Evolutionary conservation across 2,329 filamentous ascomycete species (phyloP).

Genomic region (Didymella lethalis): DNA sequence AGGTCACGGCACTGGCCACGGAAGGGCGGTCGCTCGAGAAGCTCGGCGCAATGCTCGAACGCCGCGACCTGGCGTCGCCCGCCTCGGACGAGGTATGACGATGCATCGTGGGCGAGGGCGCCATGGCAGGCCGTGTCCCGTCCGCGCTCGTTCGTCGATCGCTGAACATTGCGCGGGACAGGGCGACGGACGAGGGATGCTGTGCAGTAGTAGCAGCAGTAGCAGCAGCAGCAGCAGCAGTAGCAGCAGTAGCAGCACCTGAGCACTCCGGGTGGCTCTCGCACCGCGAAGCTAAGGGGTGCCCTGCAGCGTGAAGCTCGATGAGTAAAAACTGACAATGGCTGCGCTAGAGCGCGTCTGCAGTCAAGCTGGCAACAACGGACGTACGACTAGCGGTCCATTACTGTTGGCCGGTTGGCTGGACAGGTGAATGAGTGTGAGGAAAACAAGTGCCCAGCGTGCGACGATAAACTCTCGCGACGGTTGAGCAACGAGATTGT

Average conservation of each 20-base stretch:
- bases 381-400: slow-evolving; percentile 20
- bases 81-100: slow-evolving; percentile 47
- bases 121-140: slow-evolving; percentile 8
- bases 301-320: slow-evolving; percentile 27
- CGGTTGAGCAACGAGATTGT: slow-evolving; percentile 21
- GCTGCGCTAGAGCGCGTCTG: slow-evolving; percentile 23
- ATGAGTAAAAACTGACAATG: slow-evolving; percentile 25
- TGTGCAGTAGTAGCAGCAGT: slow-evolving; percentile 3
- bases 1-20: slow-evolving; percentile 58
- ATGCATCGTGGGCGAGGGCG: slow-evolving; percentile 39
- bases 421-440: slow-evolving; percentile 13
- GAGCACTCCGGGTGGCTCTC: slow-evolving; percentile 19
- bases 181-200: slow-evolving; percentile 3
- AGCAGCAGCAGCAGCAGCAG: neutral
- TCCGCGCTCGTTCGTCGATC: slow-evolving; percentile 19
- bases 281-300: slow-evolving; percentile 25
- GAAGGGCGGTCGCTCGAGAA: slow-evolving; percentile 76
- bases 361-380: slow-evolving; percentile 11
- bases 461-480: slow-evolving; percentile 11
- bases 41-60: slow-evolving; percentile 57
- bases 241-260: neutral
- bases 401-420: slow-evolving; percentile 6
- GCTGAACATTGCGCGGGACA: slow-evolving; percentile 4
- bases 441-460: slow-evolving; percentile 5
- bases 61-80: slow-evolving; percentile 45